Base-by-base conservation (phyloP, 202 grass and related monocot genomes). In the Digitaria exilis region DNA sequence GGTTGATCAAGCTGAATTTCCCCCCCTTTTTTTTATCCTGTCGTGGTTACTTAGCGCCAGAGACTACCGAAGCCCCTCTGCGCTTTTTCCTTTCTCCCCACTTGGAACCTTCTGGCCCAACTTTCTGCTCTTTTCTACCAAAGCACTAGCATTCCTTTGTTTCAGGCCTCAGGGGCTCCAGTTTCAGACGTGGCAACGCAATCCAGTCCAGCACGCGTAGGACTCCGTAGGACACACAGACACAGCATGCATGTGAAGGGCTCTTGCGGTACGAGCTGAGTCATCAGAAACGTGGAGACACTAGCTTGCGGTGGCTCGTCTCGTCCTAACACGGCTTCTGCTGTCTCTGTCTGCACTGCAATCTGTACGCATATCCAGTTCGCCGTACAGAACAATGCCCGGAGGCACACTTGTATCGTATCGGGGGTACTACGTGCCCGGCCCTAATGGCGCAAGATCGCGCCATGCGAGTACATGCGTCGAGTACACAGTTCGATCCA, bases 1-100 rank as follows among this genome's bases (percentile, higher is more conserved):
- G n/a, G 68, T 7, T 34, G 77, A 54, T 31, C 32, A 45, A 45
- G 69, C 59, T 39, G 14, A 54, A 84, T 60, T 80, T 80, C 41
- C n/a, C n/a, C n/a, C n/a, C n/a, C n/a, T n/a, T n/a, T n/a, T n/a
- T n/a, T 59, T 17, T 58, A 39, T 10, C 15, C 44, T 29, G n/a
- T 58, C n/a, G 16, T 15, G 17, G 35, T 71, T 71, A 34, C 72
- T 44, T 51, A 32, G n/a, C n/a, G n/a, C n/a, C n/a, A n/a, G n/a
- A n/a, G n/a, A n/a, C n/a, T n/a, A n/a, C n/a, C n/a, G n/a, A n/a
- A n/a, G n/a, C n/a, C n/a, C n/a, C n/a, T n/a, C n/a, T n/a, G n/a
- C n/a, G n/a, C n/a, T n/a, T n/a, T n/a, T n/a, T 15, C 39, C 29
- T 79, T 52, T 79, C 44, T 52, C 77, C 61, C 77, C 77, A 54